phyloP scores from a whole-genome alignment of 179 eudicot species.

The Vitellaria paradoxa region DNA sequence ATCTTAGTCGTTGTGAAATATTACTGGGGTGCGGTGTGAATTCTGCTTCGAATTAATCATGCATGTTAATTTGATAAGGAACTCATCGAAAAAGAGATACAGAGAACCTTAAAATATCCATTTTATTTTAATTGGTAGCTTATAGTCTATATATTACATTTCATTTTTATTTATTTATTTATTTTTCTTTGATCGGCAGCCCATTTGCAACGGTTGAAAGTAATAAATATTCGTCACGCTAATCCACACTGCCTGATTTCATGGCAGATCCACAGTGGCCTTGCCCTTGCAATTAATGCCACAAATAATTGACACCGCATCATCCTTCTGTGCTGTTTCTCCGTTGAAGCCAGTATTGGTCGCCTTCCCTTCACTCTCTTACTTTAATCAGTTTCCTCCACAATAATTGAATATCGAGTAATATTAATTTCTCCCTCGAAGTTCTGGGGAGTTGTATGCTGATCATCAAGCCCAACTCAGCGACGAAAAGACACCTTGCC shows the following conservation, averaged over 20 bases:
- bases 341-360: neutral
- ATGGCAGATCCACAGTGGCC: neutral
- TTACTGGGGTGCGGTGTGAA: neutral
- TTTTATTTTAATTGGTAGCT: too few species aligned
- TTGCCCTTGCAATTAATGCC: neutral
- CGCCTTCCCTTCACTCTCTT: too few species aligned
- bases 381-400: too few species aligned
- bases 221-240: neutral
- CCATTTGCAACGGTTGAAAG: neutral
- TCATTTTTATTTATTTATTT: neutral
- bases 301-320: neutral
- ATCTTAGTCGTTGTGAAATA: neutral
- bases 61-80: too few species aligned
- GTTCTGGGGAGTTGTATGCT: too few species aligned
- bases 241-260: neutral
- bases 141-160: too few species aligned
- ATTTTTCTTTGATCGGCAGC: neutral
- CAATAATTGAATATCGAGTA: too few species aligned
- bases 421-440: too few species aligned
- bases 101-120: too few species aligned
- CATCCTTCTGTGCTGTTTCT: neutral
- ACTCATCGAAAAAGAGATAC: too few species aligned
- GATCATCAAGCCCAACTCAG: too few species aligned
- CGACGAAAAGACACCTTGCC: too few species aligned
- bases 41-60: neutral